Evolutionary conservation across 495 filamentous ascomycete genomes (phyloP), one percentile per base, ranked within the genome.

Genomic region (Aspergillus wentii): DNA sequence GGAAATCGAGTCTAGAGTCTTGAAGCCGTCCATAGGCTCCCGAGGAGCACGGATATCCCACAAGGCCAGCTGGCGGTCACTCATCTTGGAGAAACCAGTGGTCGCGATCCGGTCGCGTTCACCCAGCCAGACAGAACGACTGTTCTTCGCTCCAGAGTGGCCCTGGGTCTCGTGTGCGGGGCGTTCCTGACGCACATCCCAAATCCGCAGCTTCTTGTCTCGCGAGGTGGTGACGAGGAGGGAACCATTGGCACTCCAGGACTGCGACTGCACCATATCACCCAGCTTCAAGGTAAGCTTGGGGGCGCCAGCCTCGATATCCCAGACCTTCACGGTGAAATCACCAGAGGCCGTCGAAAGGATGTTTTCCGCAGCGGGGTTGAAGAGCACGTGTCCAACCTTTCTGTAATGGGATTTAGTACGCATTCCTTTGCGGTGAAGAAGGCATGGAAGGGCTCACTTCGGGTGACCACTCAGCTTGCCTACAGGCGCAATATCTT

Each of bases 1-100:
- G 13, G 91, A 96, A 46, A 95, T 94, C 17, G 87, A 88, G 60
- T 97, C 94, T 31, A 98, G 70, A 30, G 79, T 82, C 52, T 78
- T 78, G 63, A 95, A 95, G 3, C 88, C 89, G 20, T 85, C 88
- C 50, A 96, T 80, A 13, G 92, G 92, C 45, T 90, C 83, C 14
- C 62, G 64, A 20, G 81, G 82, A 30, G 79, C 77, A 42, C 88
- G 83, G 30, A 91, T 79, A 71, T 98, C 92, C 92, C 92, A 98
- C 23, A 97, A 74, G 19, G 83, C 92, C 53, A 98, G 74, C 56
- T 98, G 92, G 11, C 92, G 81, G 66, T 98, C 94, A 56, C 90
- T 96, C 90, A 96, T 97, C 61, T 81, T 86, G 29, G 87, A 94
- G 72, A 98, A 98, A 42, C 92, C 92, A 8, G 92, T 97, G 3